Evolutionary conservation across 305 asterid species (phyloP), one percentile per base, ranked within the genome.

Genomic region (Fraxinus velutina): DNA sequence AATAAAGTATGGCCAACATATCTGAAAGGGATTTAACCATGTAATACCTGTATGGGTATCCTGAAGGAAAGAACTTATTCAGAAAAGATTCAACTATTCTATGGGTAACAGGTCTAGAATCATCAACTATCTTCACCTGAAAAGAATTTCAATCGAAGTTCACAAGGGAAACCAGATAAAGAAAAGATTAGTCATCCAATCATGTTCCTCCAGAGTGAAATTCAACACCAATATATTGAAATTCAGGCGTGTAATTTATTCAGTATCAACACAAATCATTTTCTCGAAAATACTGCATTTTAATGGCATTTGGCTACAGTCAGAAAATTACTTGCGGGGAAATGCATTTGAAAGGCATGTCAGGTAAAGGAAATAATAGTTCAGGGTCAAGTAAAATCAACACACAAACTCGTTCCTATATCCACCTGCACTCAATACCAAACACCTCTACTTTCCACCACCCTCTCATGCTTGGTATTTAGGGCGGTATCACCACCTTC

Each of bases 41-140:
- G 73, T 47, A 78, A 81, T 77, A 90, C 98, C 99, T 96, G 84
- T 94, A 93, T 34, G 99, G 99, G 81, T 94, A 94, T n/a, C 99
- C 99, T 0, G 99, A 92, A 37, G 99, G 99, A 60, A 96, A 93
- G 85, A 96, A 96, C 79, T 92, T 90, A 80, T 92, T 93, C 74
- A 88, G 88, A 87, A 96, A 94, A 55, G 97, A 89, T 75, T 93
- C 98, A 50, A 81, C 88, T 52, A 93, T 44, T 86, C 86, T 90
- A 19, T 86, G 93, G 13, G 91, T 86, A 75, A 90, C 87, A 55
- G 97, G 92, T 87, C 98, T 90, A 3, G 94, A 80, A 79, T 96
- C 99, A 86, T 90, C 93, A 47, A 96, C 86, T 32, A 92, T 74
- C 88, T 82, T 93, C 84, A 94, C 90, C 99, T 96, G 92, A 82